Base-by-base conservation (phyloP, 2,329 filamentous ascomycete species). In the Alternaria consortialis region DNA sequence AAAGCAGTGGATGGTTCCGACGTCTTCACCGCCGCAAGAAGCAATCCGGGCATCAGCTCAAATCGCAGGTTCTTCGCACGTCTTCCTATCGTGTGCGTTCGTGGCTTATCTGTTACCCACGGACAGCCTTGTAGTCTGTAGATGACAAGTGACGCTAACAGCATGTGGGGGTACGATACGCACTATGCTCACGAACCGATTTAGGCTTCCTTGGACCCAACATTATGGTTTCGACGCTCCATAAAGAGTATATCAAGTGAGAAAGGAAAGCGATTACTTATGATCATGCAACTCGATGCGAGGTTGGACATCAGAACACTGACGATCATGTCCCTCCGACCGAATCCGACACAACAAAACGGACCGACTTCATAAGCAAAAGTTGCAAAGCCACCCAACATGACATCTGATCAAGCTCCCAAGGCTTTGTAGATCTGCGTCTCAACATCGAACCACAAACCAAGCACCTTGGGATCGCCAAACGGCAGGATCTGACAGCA, bases 401-500 rank as follows among this genome's bases (percentile, higher is more conserved):
- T 50, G 32, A 40, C 34, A 48, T 46, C 25, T 20, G 43, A 37
- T 56, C 43, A 56, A 48, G 53, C 42, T 17, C 34, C 55, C n/a
- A 67, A 23, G 40, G 63, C 63, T 27, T 65, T 55, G 46, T 65
- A 54, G 58, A 60, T 60, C 44, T 56, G 57, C 23, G 44, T 52
- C 39, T 60, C 57, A 56, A 60, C 20, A 20, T 52, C 44, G 36
- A 60, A 60, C 57, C 57, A 60, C 15, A 56, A 27, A 6, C 57
- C 57, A 29, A 60, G 52, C 15, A 76, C 72, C 44, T 70, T 70
- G 39, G 58, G 29, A 56, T 76, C 74, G 8, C 54, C 73, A 58
- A 75, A 77, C 23, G 73, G 75, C 17, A 75, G 56, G 27, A 75
- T 66, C 58, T 77, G 73, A 20, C 60, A 67, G 43, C 68, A 74